Base-by-base conservation (phyloP, 441 rosid species). In the Sinapis alba region DNA sequence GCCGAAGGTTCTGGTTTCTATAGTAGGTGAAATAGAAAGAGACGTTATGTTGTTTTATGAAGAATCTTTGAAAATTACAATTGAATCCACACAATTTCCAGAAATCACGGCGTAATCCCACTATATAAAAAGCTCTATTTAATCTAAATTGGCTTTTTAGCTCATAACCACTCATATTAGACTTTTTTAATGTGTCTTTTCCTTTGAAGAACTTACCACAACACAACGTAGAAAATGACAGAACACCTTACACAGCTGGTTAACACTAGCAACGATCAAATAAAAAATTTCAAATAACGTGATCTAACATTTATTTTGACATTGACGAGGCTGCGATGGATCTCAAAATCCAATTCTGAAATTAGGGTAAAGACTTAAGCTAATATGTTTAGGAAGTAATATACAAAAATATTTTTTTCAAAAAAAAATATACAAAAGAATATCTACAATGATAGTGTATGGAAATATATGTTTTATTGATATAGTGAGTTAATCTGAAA, bases 211-310 rank as follows among this genome's bases (percentile, higher is more conserved):
- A 41, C 34, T 67, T 28, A 6, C 5, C 50, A 50, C 60, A 38
- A 72, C 41, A 68, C 77, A 62, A 61, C 9, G 12, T 24, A 62
- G 81, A 78, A 66, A 67, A 67, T 59, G 78, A 78, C 81, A 78
- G 2, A 38, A 67, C 70, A 78, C 65, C 81, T 65, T 61, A 38
- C 58, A 53, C 81, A 93, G 96, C 98, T 93, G 96, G 89, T 87
- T 83, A 89, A 86, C 91, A 83, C 75, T 69, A 66, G 30, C 38
- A 75, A 83, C 63, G 74, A 73, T 84, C 85, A 83, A 84, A 87
- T 83, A 85, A 65, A 64, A 59, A 47, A 6, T 4, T 43, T 76
- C 64, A 61, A 60, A 54, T 30, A 68, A 67, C 69, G 68, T 38
- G 78, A 86, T 85, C 85, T 73, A 79, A 43, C 74, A 43, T 41